phyloP scores from a whole-genome alignment of 2,329 filamentous ascomycete species.

The Claviceps sp. region DNA sequence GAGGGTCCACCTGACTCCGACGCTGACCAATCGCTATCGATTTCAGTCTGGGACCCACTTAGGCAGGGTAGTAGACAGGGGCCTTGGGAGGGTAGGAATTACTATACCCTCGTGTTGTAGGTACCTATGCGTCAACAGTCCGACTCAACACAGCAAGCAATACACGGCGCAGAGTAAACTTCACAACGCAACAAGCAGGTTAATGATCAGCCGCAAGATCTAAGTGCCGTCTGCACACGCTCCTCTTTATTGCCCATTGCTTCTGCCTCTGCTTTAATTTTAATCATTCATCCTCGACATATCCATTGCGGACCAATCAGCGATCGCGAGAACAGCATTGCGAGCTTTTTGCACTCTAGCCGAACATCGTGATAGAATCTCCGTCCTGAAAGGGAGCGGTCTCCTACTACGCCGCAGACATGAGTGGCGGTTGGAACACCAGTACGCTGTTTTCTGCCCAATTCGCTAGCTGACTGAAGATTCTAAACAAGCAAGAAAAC shows the following conservation, averaged over 20 bases:
- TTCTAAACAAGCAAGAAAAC: background rate
- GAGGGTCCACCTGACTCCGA: too few species aligned
- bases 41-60: too few species aligned
- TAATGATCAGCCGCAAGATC: background rate
- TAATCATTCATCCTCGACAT: too few species aligned
- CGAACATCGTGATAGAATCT: background rate
- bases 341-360: background rate
- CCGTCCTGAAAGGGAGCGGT: too few species aligned
- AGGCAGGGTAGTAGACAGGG: too few species aligned
- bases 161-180: background rate
- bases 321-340: background rate
- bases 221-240: too few species aligned
- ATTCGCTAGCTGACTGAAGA: constrained; percentile 1
- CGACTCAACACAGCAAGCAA: background rate
- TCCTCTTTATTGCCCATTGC: background rate
- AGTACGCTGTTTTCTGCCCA: constrained; percentile 34
- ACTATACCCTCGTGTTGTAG: too few species aligned
- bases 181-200: background rate
- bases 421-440: constrained; percentile 89
- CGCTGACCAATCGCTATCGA: too few species aligned
- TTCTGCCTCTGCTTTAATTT: background rate
- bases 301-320: too few species aligned
- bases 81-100: too few species aligned
- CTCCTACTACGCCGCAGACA: constrained; percentile 16
- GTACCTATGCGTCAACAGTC: background rate